Conservation (phyloP, 2,329 filamentous ascomycete genomes). For the Clathrospora elynae region DNA sequence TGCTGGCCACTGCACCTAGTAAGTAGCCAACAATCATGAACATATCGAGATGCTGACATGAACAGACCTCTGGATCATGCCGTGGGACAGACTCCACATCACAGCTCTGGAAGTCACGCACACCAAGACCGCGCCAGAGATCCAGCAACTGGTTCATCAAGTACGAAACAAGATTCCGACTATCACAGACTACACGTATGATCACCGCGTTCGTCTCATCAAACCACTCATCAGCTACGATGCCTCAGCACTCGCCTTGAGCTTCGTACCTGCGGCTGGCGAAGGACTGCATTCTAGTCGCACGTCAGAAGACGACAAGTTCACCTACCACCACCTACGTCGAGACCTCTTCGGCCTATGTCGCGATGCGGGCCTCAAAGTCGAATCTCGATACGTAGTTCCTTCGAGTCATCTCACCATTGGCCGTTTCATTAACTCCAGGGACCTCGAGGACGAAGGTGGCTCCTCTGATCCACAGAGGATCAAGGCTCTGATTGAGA, state of each 20-base stretch:
- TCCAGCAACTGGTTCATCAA: constrained; percentile 63
- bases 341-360: constrained; percentile 73
- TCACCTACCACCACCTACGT: constrained; percentile 90
- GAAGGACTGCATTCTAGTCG: constrained; percentile 54
- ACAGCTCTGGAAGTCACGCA: constrained; percentile 86
- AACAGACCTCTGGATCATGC: constrained; percentile 85
- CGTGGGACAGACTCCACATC: constrained; percentile 76
- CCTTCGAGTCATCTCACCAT: constrained; percentile 90
- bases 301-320: constrained; percentile 62
- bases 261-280: constrained; percentile 79
- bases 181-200: constrained; percentile 69
- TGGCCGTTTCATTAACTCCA: constrained; percentile 73
- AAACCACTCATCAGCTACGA: constrained; percentile 86
- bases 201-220: constrained; percentile 74
- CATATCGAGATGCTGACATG: constrained; percentile 9
- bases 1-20: constrained; percentile 72
- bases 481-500: constrained; percentile 67
- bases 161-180: constrained; percentile 62
- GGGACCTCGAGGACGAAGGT: constrained; percentile 57
- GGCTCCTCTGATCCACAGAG: constrained; percentile 58
- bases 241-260: constrained; percentile 81
- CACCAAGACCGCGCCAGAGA: constrained; percentile 71
- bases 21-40: constrained; percentile 39
- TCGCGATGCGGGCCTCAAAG: constrained; percentile 65
- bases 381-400: constrained; percentile 82